Evolutionary conservation across 2,329 filamentous ascomycete genomes (phyloP).

Genomic region (Fusarium sp.): DNA sequence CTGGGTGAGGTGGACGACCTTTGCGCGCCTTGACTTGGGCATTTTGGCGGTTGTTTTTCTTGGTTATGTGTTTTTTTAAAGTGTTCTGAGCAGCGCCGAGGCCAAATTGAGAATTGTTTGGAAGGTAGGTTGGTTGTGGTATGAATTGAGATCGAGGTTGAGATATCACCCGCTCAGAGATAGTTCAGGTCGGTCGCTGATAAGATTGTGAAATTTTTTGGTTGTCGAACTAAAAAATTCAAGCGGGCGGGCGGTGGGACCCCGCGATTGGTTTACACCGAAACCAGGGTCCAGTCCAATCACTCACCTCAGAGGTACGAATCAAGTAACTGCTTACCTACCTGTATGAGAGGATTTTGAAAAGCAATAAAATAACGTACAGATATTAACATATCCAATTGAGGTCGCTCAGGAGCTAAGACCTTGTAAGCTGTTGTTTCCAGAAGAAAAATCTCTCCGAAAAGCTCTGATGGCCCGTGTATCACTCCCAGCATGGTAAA

Average conservation of each 20-base stretch:
- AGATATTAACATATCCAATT: background rate
- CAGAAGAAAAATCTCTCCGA: background rate
- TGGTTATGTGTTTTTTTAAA: background rate
- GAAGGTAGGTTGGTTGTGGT: conserved; percentile 9
- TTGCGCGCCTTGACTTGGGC: conserved; percentile 96
- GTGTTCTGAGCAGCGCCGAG: background rate
- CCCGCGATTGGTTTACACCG: conserved; percentile 48
- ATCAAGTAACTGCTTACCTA: conserved; percentile 19
- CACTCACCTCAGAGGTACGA: conserved; percentile 29
- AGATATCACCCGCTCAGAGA: conserved; percentile 15
- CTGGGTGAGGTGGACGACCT: conserved; percentile 89
- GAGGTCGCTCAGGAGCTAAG: too few relatives aligned
- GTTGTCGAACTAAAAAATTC: conserved; percentile 45
- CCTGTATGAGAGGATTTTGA: background rate
- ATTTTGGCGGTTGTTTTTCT: conserved; percentile 63
- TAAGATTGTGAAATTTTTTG: conserved; percentile 54
- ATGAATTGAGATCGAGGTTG: conserved; percentile 21
- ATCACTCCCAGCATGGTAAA: background rate
- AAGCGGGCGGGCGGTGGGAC: conserved; percentile 39
- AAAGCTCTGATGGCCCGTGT: too few relatives aligned
- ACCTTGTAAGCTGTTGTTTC: too few relatives aligned
- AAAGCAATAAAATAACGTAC: background rate
- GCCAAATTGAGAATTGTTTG: background rate
- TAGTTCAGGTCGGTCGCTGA: conserved; percentile 37
- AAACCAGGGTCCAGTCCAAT: conserved; percentile 21